Percentiles rank a stretch among this genome's conserved stretches.
These are phyloP conservation scores for Penicillium dipodomyicola DNA, from an alignment of 495 filamentous ascomycete species.

Conservation along the genomic window DNA sequence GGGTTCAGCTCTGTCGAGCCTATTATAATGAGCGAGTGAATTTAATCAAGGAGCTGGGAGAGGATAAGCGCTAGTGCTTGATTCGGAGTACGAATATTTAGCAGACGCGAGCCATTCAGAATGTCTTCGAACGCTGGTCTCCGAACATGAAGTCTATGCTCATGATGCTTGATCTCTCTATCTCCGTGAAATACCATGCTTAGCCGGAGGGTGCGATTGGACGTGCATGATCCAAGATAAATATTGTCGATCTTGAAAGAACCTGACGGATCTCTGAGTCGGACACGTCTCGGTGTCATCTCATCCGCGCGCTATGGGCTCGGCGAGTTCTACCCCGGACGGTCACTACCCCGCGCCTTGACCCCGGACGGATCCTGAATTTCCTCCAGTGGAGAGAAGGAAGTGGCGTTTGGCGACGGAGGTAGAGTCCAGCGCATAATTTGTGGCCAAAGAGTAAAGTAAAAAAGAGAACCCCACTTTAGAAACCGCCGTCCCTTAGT, in stretches of 20 bases:
- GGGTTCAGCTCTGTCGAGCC: conserved; percentile 11
- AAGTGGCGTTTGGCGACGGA: neutral
- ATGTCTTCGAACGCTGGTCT: conserved; percentile 13
- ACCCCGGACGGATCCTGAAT: conserved; percentile 21
- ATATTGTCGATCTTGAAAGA: conserved; percentile 12
- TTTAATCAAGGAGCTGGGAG: neutral
- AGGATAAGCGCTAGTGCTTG: conserved; percentile 7
- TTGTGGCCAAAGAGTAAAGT: too few relatives aligned
- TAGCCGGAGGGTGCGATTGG: conserved; percentile 3
- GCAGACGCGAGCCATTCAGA: conserved; percentile 15
- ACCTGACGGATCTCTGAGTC: conserved; percentile 10
- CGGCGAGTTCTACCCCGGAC: conserved; percentile 20
- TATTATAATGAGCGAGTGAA: conserved; percentile 17
- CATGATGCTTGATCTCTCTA: conserved; percentile 16
- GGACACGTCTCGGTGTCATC: conserved; percentile 16
- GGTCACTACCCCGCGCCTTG: conserved; percentile 17
- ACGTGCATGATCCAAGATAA: conserved; percentile 14
- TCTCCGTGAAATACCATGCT: conserved; percentile 5
- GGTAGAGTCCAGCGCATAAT: too few relatives aligned
- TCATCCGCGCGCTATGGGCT: conserved; percentile 12
- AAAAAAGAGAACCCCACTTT: too few relatives aligned
- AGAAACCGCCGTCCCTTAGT: too few relatives aligned
- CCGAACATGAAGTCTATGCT: conserved; percentile 13
- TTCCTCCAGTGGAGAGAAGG: conserved; percentile 18
- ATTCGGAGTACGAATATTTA: conserved; percentile 6